Evolutionary conservation across 148 eudicot species (phyloP).

Genomic region (Cornus florida): DNA sequence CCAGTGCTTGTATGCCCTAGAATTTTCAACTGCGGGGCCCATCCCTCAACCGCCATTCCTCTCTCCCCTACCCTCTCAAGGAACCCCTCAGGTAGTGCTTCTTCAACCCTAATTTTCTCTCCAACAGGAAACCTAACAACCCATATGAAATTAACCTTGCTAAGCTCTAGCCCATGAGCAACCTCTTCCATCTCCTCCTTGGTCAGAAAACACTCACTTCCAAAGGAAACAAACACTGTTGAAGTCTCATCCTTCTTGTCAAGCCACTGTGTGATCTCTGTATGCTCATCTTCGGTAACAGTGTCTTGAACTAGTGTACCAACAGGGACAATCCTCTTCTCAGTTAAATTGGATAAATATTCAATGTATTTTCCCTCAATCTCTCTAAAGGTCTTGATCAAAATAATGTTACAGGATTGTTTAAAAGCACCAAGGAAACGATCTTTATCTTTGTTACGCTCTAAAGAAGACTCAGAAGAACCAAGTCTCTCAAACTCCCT

Average conservation of each 20-base stretch:
- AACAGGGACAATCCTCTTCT: conserved; percentile 18
- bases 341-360: not conserved
- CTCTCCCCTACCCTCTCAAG: conserved; percentile 22
- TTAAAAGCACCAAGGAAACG: not conserved
- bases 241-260: conserved; percentile 21
- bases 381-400: conserved; percentile 23
- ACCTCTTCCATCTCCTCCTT: conserved; percentile 30
- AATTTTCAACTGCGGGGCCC: conserved; percentile 37
- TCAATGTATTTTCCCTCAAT: conserved; percentile 31
- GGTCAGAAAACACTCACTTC: conserved; percentile 28
- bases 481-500: too few species aligned
- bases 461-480: too few species aligned
- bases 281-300: not conserved
- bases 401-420: conserved; percentile 1
- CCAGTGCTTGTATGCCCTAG: conserved; percentile 28
- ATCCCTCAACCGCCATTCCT: conserved; percentile 27
- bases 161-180: conserved; percentile 32
- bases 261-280: conserved; percentile 25
- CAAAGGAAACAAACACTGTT: conserved; percentile 30
- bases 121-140: conserved; percentile 27
- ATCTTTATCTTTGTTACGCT: not conserved
- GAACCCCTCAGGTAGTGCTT: conserved; percentile 26
- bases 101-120: conserved; percentile 2
- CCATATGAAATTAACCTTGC: conserved; percentile 34
- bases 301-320: conserved; percentile 25